Evolutionary conservation across 163 green algal species (phyloP).

Genomic region (Scenedesmus sp.): DNA sequence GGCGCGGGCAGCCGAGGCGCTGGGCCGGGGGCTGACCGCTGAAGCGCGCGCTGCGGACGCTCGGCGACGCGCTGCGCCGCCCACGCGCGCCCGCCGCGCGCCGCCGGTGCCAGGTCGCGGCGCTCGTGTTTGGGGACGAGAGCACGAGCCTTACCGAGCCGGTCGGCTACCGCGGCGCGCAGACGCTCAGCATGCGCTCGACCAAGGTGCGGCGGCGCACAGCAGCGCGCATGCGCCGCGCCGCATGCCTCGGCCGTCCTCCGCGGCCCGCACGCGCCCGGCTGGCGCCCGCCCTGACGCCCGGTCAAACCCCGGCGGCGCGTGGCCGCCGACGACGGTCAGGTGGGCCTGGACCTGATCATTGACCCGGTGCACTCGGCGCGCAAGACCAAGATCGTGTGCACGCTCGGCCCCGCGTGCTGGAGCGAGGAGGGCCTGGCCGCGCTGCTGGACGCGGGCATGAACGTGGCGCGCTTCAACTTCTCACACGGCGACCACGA

Average conservation of each 20-base stretch:
- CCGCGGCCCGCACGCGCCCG: no score
- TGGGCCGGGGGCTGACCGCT: no score
- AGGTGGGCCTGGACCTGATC: conserved; percentile 44
- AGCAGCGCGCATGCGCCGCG: not conserved
- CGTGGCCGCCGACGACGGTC: no score
- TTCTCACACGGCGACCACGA: conserved; percentile 76
- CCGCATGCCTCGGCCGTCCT: no score
- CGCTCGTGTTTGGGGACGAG: conserved; percentile 24
- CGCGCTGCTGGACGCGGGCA: conserved; percentile 86
- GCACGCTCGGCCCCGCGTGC: conserved; percentile 92
- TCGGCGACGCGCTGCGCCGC: no score
- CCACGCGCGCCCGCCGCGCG: no score
- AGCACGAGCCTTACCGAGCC: not conserved
- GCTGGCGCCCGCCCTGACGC: no score
- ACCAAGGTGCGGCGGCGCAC: conserved; percentile 43
- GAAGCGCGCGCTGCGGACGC: no score
- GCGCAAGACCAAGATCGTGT: conserved; percentile 90
- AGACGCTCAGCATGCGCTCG: conserved; percentile 28
- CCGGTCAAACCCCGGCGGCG: no score
- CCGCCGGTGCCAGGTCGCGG: conserved; percentile 29
- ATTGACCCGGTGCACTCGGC: conserved; percentile 19
- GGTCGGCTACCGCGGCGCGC: conserved; percentile 29
- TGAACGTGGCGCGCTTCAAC: conserved; percentile 99
- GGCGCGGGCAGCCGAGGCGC: no score
- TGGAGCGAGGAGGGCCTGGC: conserved; percentile 76